These are phyloP conservation scores for Cutaneotrichosporon sp. DNA, from an alignment of 1,284 basidiomycete species.

Conservation along the genomic window DNA sequence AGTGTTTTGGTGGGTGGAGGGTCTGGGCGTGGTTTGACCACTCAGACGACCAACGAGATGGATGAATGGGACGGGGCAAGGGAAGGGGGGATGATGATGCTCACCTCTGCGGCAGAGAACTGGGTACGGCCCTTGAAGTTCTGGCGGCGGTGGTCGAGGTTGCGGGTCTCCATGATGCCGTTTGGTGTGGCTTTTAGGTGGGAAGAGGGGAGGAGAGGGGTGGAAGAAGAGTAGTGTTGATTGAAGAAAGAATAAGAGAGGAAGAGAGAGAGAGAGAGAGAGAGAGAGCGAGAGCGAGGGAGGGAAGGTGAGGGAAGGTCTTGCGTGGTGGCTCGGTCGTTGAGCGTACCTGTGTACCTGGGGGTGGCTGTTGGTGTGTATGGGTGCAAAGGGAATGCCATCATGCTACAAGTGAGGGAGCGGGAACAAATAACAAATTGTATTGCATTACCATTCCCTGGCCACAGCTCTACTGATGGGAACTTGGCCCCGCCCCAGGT, in stretches of 20 bases:
- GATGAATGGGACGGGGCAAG: not conserved
- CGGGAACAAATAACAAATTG: no score
- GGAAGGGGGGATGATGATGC: not conserved
- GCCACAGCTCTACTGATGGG: no score
- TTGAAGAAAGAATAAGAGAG: not conserved
- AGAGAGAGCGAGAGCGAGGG: not conserved
- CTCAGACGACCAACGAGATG: not conserved
- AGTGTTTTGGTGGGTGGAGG: slow-evolving; percentile 12
- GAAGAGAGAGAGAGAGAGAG: not conserved
- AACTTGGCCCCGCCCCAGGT: no score
- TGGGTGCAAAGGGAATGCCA: no score
- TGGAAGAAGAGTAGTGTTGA: not conserved
- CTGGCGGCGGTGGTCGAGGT: slow-evolving; percentile 51
- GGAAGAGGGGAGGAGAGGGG: no score
- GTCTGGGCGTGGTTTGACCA: not conserved
- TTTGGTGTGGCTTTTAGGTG: slow-evolving; percentile 4
- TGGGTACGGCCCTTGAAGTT: slow-evolving; percentile 56
- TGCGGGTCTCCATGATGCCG: slow-evolving; percentile 38
- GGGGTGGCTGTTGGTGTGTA: no score
- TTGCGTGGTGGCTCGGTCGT: not conserved
- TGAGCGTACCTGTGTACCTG: no score
- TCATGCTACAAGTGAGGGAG: no score
- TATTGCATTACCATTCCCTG: no score
- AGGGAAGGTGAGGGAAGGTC: not conserved
- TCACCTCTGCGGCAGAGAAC: slow-evolving; percentile 54